Base-by-base conservation (phyloP, 2,329 filamentous ascomycete species). In the Colletotrichum shisoi region DNA sequence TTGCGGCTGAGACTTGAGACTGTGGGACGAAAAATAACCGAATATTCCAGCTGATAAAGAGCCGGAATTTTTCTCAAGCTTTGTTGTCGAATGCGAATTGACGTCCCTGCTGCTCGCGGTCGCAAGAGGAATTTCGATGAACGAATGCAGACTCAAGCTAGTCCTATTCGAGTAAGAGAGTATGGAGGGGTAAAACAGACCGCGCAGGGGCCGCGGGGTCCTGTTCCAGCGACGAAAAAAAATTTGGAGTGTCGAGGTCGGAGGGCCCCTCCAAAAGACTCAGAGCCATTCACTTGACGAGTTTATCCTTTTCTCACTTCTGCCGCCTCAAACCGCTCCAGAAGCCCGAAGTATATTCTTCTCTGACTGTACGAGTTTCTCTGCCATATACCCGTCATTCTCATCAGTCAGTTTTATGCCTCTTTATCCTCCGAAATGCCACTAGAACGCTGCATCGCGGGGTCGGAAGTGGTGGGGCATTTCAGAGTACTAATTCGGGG, bases 401-500 rank as follows among this genome's bases (percentile, higher is more conserved):
- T 44, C 6, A 37, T 4, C 37, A 59, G 65, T 68, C 19, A 65
- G 65, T 65, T 13, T 34, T 24, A 40, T 46, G 49, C 24, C 13
- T 59, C 21, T 44, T 19, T 42, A 44, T 1, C 49, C 4, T 31
- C 39, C n/a, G 9, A 27, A 6, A 56, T 40, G 44, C 44, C 40
- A 21, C 31, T 19, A 60, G 44, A 39, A 40, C 19, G 44, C 65
- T 31, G 37, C 27, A 65, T 51, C 65, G 65, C 65, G 62, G 65
- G 65, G 65, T 68, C 42, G 54, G 56, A 60, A 37, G 52, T 65
- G 65, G 65, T 68, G 65, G 65, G 65, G 65, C 65, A 64, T 65
- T 39, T 19, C 48, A 19, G 27, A 65, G 63, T 67, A 64, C 65
- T 68, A 65, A 68, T 51, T 44, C 31, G 65, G 61, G 21, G 49